Base-by-base conservation (phyloP, 2,329 filamentous ascomycete genomes). In the Trichophaea hybrida region DNA sequence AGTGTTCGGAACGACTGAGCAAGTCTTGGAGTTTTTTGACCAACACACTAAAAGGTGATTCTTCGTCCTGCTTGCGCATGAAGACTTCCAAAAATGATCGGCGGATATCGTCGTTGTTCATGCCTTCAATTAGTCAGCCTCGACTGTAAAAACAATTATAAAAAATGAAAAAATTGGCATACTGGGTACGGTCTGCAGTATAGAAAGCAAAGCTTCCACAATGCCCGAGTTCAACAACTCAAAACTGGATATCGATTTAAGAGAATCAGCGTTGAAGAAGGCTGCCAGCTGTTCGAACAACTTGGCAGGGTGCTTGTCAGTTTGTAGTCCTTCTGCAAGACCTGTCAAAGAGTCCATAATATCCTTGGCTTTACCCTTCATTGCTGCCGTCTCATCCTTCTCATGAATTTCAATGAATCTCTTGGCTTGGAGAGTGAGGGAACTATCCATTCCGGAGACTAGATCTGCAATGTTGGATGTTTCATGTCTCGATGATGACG, bases 1-100 rank as follows among this genome's bases (percentile, higher is more conserved):
- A 98, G 75, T 97, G 90, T 75, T 98, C 93, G 37, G 91, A 94
- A 67, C 93, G 84, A 75, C 93, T 98, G 59, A 98, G 80, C 60
- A 98, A 76, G 74, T 98, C 93, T 73, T 98, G 93, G 35, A 98
- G 77, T 72, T 98, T 98, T 71, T 90, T 86, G 44, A 95, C 84
- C 71, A 98, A 78, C 56, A 94, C 81, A 69, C 89, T 93, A 72
- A 97, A 95, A 0, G 87, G 83, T 8, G 84, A 86, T 58, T 85
- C 81, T 10, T 77, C 78, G 51, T 64, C 63, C 35, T 60, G 56
- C 61, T 51, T 64, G 51, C 85, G 82, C 89, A 97, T 95, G 73
- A 98, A 98, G 3, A 91, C 84, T 69, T 94, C 84, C 10, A 97
- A 76, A 71, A 98, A 97, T 13, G 86, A 83, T 2, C 87, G 82